Conservation (phyloP, 2,329 filamentous ascomycete genomes). For the Escovopsis sp. region DNA sequence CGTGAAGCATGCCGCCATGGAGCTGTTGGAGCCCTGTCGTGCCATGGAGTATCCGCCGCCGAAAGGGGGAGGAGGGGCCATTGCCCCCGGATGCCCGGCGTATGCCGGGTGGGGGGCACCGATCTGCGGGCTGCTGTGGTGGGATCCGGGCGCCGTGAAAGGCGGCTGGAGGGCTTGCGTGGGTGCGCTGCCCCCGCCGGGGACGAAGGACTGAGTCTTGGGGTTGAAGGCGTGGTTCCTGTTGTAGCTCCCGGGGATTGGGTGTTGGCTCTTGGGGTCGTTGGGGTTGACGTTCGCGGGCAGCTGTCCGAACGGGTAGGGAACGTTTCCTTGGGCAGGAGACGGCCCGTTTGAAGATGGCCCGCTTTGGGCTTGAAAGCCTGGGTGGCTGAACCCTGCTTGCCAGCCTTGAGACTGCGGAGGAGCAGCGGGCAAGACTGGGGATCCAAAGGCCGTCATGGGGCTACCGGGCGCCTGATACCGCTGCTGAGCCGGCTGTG, state of each 20-base stretch:
- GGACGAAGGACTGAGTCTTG: constrained; percentile 84
- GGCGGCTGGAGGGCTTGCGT: constrained; percentile 32
- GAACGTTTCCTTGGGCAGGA: constrained; percentile 21
- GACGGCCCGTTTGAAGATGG: constrained; percentile 12
- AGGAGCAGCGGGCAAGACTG: constrained; percentile 15
- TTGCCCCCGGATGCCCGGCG: constrained; percentile 30
- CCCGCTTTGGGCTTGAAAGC: constrained; percentile 16
- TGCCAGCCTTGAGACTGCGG: constrained; percentile 23
- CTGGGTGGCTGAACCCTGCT: constrained; percentile 17
- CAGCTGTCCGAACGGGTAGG: constrained; percentile 69
- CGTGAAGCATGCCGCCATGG: constrained; percentile 35
- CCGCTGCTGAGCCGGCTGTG: constrained; percentile 17
- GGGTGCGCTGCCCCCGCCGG: constrained; percentile 36
- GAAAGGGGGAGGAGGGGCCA: constrained; percentile 21
- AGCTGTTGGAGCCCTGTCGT: constrained; percentile 41
- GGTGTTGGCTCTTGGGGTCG: constrained; percentile 63
- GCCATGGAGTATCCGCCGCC: constrained; percentile 41
- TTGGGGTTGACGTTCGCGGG: constrained; percentile 55
- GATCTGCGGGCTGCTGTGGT: constrained; percentile 39
- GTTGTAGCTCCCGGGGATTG: constrained; percentile 71
- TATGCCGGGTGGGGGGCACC: constrained; percentile 36
- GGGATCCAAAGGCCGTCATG: constrained; percentile 22
- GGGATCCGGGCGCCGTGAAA: constrained; percentile 33
- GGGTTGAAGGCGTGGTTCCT: constrained; percentile 76
- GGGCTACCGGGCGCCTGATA: constrained; percentile 21